These are phyloP conservation scores for Solanum microdontum DNA, from an alignment of 257 asterid genomes.

Conservation along the genomic window DNA sequence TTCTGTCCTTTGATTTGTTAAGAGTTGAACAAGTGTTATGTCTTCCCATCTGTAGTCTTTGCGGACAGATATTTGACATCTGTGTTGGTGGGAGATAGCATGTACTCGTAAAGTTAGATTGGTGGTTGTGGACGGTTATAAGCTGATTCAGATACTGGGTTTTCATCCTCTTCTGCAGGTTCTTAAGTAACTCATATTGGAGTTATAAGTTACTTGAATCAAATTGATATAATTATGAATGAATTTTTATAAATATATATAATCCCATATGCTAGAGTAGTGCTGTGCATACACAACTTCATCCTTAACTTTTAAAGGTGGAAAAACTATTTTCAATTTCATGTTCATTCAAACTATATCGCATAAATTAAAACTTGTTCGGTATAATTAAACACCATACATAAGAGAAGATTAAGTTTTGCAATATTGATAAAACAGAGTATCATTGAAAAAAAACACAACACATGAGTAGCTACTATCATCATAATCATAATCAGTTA, in stretches of 20 bases:
- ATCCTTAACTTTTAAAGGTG: too few species aligned
- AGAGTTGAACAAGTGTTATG: background rate
- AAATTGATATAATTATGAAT: too few species aligned
- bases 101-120: background rate
- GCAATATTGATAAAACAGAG: background rate
- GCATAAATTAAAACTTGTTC: background rate
- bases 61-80: fast-evolving
- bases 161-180: too few species aligned
- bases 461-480: background rate
- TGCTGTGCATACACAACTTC: too few species aligned
- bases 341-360: background rate
- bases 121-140: too few species aligned
- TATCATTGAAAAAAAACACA: background rate
- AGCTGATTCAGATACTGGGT: background rate
- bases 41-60: background rate
- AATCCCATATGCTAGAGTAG: too few species aligned
- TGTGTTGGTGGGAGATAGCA: background rate
- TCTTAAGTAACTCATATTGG: too few species aligned
- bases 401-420: background rate
- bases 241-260: too few species aligned
- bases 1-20: background rate
- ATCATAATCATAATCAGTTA: conserved; percentile 9
- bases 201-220: too few species aligned
- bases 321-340: too few species aligned
- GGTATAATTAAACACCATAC: background rate